These are phyloP conservation scores for Monosporascus sp. DNA, from an alignment of 2,329 filamentous ascomycete species.

Conservation along the genomic window DNA sequence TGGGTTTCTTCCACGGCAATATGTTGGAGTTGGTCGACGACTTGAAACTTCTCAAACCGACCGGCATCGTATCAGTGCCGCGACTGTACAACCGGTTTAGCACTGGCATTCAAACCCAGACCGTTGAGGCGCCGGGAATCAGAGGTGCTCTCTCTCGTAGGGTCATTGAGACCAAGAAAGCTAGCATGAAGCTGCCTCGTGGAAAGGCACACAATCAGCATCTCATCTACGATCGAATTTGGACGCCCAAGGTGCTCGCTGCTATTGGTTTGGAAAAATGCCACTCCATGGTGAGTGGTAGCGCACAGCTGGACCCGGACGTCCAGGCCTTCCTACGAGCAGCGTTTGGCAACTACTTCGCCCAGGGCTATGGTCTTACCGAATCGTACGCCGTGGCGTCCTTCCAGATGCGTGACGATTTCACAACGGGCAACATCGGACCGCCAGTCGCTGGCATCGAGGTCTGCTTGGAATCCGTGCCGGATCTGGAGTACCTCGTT, in stretches of 20 bases:
- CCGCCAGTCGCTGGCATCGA: slow-evolving; percentile 63
- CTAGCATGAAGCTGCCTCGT: slow-evolving; percentile 65
- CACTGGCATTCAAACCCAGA: slow-evolving; percentile 72
- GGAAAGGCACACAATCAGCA: slow-evolving; percentile 76
- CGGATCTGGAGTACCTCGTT: slow-evolving; percentile 88
- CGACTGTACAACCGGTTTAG: slow-evolving; percentile 89
- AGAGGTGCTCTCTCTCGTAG: slow-evolving; percentile 76
- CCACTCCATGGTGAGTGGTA: slow-evolving; percentile 75
- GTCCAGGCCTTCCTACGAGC: slow-evolving; percentile 86
- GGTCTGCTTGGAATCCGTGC: slow-evolving; percentile 77
- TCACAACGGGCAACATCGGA: slow-evolving; percentile 76
- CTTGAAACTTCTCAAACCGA: slow-evolving; percentile 79
- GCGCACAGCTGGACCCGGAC: slow-evolving; percentile 81
- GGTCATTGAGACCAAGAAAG: slow-evolving; percentile 74
- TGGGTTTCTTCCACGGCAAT: slow-evolving; percentile 94
- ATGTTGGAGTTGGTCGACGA: slow-evolving; percentile 84
- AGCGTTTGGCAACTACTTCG: slow-evolving; percentile 71
- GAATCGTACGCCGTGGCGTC: slow-evolving; percentile 80
- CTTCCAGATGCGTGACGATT: slow-evolving; percentile 66
- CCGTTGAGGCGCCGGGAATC: slow-evolving; percentile 72
- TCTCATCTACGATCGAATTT: slow-evolving; percentile 77
- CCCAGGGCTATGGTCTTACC: slow-evolving; percentile 89
- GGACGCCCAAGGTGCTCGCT: slow-evolving; percentile 80
- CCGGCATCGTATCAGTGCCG: slow-evolving; percentile 80
- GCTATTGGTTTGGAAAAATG: slow-evolving; percentile 74